Percentiles rank a stretch among this genome's conserved stretches.
Conservation (phyloP, 139 green algal species). For the Chlamydomonas eustigma region DNA sequence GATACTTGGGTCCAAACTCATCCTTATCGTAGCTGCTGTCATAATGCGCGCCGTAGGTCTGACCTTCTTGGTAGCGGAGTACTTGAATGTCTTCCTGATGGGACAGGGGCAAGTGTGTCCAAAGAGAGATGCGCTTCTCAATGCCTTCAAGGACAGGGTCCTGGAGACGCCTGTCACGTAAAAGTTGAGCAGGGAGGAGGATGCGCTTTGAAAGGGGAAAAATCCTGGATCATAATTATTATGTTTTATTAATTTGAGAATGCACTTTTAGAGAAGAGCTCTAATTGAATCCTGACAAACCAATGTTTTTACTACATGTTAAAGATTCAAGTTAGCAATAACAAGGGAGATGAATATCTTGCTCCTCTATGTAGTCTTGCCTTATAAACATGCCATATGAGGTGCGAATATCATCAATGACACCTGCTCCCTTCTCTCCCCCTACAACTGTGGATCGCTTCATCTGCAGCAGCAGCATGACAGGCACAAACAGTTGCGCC, state of each 20-base stretch:
- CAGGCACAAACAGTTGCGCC: not conserved
- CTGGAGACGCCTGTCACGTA: conserved; percentile 16
- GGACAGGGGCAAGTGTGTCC: conserved; percentile 43
- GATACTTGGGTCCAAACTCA: conserved; percentile 32
- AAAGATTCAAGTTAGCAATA: no score
- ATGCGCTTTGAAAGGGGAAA: no score
- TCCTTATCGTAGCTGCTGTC: conserved; percentile 34
- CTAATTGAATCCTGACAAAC: no score
- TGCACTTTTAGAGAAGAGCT: no score
- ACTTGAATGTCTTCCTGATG: conserved; percentile 45
- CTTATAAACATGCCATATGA: conserved; percentile 21
- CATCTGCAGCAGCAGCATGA: conserved; percentile 30
- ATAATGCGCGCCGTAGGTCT: conserved; percentile 55
- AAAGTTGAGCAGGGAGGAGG: no score
- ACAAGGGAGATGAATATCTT: no score
- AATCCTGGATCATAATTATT: no score
- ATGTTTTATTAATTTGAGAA: no score
- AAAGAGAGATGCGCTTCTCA: conserved; percentile 41
- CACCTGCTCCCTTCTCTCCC: not conserved
- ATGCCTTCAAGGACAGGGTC: conserved; percentile 40
- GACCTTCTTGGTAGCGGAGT: conserved; percentile 41
- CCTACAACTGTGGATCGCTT: conserved; percentile 22
- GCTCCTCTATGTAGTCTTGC: no score
- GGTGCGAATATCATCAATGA: conserved; percentile 24
- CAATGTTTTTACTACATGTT: no score